Evolutionary conservation across 192 early-diverging fungal genomes (phyloP).

Genomic region (Dimargaris verticillata): DNA sequence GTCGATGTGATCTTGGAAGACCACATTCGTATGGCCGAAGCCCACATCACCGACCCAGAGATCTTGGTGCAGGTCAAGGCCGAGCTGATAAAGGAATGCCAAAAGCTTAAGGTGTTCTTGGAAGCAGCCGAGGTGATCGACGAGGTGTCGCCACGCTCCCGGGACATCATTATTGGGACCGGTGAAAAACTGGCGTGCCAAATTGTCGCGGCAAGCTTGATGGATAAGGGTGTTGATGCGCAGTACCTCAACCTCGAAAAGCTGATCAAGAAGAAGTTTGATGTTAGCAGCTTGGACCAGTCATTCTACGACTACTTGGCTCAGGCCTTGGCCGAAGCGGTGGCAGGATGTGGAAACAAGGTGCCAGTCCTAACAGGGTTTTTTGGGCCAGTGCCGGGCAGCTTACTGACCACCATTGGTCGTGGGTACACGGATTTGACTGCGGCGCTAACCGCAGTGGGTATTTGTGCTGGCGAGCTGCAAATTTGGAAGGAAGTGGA

Average conservation of each 20-base stretch:
- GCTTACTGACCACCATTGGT: constrained; percentile 77
- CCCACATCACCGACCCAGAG: constrained; percentile 31
- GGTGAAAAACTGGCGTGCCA: constrained; percentile 91
- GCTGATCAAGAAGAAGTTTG: constrained; percentile 66
- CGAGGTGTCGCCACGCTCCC: constrained; percentile 90
- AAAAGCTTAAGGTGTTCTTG: constrained; percentile 65
- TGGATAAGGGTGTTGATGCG: constrained; percentile 60
- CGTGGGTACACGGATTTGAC: constrained; percentile 97
- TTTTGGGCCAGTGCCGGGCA: constrained; percentile 94
- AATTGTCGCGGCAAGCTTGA: constrained; percentile 70
- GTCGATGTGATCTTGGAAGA: constrained; percentile 67
- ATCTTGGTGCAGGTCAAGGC: constrained; percentile 32
- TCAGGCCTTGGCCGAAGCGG: constrained; percentile 39
- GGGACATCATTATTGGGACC: constrained; percentile 83
- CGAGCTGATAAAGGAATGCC: constrained; percentile 63
- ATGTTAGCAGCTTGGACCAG: constrained; percentile 66
- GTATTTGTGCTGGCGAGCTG: constrained; percentile 70
- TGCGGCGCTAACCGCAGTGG: constrained; percentile 87
- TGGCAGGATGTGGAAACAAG: constrained; percentile 37
- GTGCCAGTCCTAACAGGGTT: constrained; percentile 93
- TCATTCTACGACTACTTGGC: constrained; percentile 91
- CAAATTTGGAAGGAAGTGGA: constrained; percentile 99
- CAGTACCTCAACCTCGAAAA: constrained; percentile 78
- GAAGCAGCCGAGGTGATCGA: constrained; percentile 89
- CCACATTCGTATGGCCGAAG: constrained; percentile 52